A percentile compares a stretch with the other conserved stretches of the same genome.
Conservation (phyloP, 2,329 filamentous ascomycete genomes). For the Ceratocystis smalleyi region DNA sequence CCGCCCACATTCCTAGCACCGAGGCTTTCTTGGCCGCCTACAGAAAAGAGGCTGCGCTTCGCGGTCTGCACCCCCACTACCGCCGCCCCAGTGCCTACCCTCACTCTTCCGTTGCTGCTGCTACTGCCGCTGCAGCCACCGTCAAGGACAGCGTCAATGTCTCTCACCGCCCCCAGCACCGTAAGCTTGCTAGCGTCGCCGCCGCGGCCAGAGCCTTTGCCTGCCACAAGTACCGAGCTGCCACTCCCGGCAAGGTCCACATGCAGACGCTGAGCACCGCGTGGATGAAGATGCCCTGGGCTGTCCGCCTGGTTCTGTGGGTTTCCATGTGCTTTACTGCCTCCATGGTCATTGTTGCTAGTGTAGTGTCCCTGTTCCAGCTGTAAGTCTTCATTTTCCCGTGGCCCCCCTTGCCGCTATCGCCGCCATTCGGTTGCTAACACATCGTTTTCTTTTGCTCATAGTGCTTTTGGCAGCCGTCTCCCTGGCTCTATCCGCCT, state of each 20-base stretch:
- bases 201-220: background rate
- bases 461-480: background rate
- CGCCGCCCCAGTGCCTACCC: background rate
- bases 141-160: background rate
- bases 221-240: background rate
- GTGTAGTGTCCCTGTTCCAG: conserved; percentile 1
- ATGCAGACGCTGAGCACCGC: conserved; percentile 5
- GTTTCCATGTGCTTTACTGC: conserved; percentile 12
- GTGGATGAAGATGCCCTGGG: conserved; percentile 13
- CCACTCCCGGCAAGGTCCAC: background rate
- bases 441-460: background rate
- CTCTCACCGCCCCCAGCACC: background rate
- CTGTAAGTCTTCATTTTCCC: conserved; percentile 5
- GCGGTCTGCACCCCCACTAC: background rate
- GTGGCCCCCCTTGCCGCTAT: background rate
- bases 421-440: background rate
- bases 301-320: conserved; percentile 9
- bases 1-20: background rate
- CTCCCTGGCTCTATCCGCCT: conserved; percentile 9
- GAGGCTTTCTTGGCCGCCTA: background rate
- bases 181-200: background rate
- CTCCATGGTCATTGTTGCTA: conserved; percentile 9
- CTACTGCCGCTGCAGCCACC: background rate
- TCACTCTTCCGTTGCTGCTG: conserved; percentile 1
- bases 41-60: background rate